Percentiles rank a stretch among this genome's conserved stretches.
Evolutionary conservation across 495 filamentous ascomycete genomes (phyloP).

Genomic region (Podospora australis): DNA sequence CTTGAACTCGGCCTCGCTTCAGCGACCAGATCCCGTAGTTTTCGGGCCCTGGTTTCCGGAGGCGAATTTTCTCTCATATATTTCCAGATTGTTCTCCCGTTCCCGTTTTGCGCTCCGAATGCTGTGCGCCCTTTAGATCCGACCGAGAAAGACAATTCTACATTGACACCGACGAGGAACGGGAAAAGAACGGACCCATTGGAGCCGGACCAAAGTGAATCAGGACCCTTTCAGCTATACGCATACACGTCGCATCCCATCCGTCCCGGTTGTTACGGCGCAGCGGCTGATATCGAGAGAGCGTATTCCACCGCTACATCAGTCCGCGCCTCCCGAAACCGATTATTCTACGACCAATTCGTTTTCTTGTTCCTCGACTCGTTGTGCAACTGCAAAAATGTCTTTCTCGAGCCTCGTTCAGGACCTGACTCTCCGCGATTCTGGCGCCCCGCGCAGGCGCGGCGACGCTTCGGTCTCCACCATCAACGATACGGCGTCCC

Average conservation of each 20-base stretch:
- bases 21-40: not conserved
- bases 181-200: not conserved
- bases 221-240: not conserved
- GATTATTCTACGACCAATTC: not conserved
- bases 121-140: not conserved
- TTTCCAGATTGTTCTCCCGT: not conserved
- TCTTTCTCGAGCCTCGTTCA: conserved; percentile 89
- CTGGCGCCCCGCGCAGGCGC: conserved; percentile 39
- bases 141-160: not conserved
- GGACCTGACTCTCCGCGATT: conserved; percentile 63
- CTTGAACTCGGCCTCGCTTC: not conserved
- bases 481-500: conserved; percentile 48
- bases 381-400: conserved; percentile 45
- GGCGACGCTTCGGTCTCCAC: conserved; percentile 45
- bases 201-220: not conserved
- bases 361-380: not conserved
- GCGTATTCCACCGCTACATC: not conserved
- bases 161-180: not conserved
- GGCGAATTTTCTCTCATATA: conserved; percentile 10
- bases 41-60: conserved; percentile 6
- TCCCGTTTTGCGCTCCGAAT: not conserved
- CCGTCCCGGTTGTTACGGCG: not conserved
- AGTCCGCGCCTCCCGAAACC: not conserved
- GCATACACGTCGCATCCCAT: not conserved
- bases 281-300: not conserved